A percentile compares a stretch with the other conserved stretches of the same genome.
Evolutionary conservation across 1,139 yeast species (phyloP).

Genomic region (Lodderomyces metapsilosis): DNA sequence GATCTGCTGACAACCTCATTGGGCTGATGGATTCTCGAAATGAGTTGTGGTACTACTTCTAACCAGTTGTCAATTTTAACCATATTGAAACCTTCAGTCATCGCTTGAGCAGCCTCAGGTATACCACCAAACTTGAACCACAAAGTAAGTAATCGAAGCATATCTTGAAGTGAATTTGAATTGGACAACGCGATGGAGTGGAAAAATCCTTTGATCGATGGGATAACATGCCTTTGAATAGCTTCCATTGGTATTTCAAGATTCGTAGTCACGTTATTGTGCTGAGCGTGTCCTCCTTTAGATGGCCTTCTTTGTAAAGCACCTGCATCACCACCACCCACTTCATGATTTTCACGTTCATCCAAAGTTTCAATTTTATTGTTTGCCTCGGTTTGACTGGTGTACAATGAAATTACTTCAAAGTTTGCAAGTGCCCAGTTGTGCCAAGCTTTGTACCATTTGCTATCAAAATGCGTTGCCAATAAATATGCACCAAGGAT

Average conservation of each 20-base stretch:
- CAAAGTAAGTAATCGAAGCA: constrained; percentile 79
- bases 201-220: constrained; percentile 94
- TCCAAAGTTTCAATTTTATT: constrained; percentile 17
- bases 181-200: constrained; percentile 88
- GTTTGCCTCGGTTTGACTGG: constrained; percentile 31
- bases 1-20: constrained; percentile 81
- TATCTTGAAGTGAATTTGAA: constrained; percentile 88
- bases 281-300: constrained; percentile 11
- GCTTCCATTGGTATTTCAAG: constrained; percentile 51
- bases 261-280: constrained; percentile 5
- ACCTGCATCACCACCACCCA: constrained; percentile 7
- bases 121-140: constrained; percentile 97
- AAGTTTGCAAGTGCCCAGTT: constrained; percentile 98
- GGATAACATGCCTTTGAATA: constrained; percentile 84
- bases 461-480: constrained; percentile 90
- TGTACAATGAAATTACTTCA: constrained; percentile 78
- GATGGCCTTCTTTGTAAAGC: constrained; percentile 4
- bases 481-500: constrained; percentile 87
- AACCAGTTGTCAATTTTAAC: constrained; percentile 92
- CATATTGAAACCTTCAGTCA: constrained; percentile 87
- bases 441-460: constrained; percentile 99
- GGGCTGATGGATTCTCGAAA: constrained; percentile 95
- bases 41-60: constrained; percentile 92
- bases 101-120: constrained; percentile 86
- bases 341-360: constrained; percentile 20